Evolutionary conservation across 2,329 filamentous ascomycete species (phyloP), one percentile per base, ranked within the genome.

Genomic region (Trichoderma polysporum): DNA sequence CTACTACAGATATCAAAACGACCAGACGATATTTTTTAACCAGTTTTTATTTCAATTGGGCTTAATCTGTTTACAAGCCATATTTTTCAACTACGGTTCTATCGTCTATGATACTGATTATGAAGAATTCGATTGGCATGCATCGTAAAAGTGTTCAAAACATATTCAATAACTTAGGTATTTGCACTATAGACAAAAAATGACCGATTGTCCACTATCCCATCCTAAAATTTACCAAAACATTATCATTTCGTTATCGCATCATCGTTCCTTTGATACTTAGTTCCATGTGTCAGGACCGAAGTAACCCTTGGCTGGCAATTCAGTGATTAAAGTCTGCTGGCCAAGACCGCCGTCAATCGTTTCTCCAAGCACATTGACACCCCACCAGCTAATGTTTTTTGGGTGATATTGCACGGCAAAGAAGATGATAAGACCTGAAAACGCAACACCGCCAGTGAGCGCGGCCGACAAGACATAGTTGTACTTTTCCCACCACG

Each of bases 341-440:
- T 58, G 67, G 27, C 67, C 63, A n/a, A 33, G 62, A 15, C 70
- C 66, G 3, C 71, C 71, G 25, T 72, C 71, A 53, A 62, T 62
- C 19, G 59, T 62, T 5, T 19, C 6, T 7, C 33, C 33, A 8
- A 62, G 59, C 19, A 74, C 72, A 12, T 70, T 67, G 60, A 78
- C 80, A 0, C 80, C 80, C 80, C 80, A 83, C 81, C 81, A 82
- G n/a, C 70, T 70, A 53, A 82, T 68, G 2, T 66, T 69, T 22
- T 75, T 72, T 0, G 76, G 76, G 61, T 79, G 75, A 54, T 79
- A 81, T 9, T 76, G 76, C 2, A 82, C 74, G 0, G 79, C 79
- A 62, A 81, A 81, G 69, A 81, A 80, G 69, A 80, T 79, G 63
- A 82, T 71, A 22, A 81, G 71, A n/a, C 74, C 80, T 17, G 76